Base-by-base conservation (phyloP, 139 green algal genomes). In the Zygnema cylindricum region DNA sequence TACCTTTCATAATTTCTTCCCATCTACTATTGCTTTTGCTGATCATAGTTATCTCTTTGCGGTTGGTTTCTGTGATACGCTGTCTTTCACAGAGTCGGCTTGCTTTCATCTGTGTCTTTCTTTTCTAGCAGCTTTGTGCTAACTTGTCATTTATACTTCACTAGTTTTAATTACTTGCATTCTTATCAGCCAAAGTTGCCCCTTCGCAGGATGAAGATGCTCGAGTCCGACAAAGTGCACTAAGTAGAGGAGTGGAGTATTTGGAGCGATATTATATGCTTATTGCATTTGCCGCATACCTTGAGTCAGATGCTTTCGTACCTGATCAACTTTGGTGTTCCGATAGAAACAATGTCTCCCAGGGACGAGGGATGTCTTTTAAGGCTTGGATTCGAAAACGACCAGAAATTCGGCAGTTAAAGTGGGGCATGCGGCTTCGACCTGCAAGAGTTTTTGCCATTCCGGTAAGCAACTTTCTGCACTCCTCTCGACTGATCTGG, bases 251-350 rank as follows among this genome's bases (percentile, higher is more conserved):
- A 33, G 92, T 88, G 2, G 94, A 95, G 30, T 98, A 98, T 90
- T 94, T 98, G 69, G 95, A 98, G 93, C 93, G 96, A 82, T 98
- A 98, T 93, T 97, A 94, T 92, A 89, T 98, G 92, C 93, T 98
- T 43, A 96, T 98, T 86, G 92, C 92, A 1, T 97, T 97, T 86
- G 88, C 95, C 0, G 94, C 89, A 23, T 98, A 96, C 92, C 92
- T 98, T 73, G 89, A 96, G 84, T 88, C 93, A 63, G 57, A 39
- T 16, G 41, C 43, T 39, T 81, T 75, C 38, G 35, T 2, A n/a
- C 55, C 77, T 32, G 76, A 41, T 25, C 25, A 82, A 41, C 36
- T 2, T 69, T n/a, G 75, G 42, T n/a, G n/a, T n/a, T 25, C 25
- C 7, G 25, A 71, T n/a, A n/a, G n/a, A n/a, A n/a, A n/a, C n/a